Conservation (phyloP, 495 filamentous ascomycete species). For the Physcia stellaris region DNA sequence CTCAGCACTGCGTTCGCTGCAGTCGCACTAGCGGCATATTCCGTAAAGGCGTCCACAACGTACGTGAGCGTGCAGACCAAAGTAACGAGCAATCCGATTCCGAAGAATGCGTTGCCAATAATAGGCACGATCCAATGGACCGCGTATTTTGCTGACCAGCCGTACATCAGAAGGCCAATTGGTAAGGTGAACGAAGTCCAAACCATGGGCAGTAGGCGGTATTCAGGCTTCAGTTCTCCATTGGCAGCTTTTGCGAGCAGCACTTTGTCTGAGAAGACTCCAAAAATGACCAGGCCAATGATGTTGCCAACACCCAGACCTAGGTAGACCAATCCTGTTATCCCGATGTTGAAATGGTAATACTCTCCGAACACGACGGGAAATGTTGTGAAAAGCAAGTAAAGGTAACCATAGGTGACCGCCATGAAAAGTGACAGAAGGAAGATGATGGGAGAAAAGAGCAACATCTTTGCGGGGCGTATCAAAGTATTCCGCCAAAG, state of each 20-base stretch:
- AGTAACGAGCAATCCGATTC: conserved; percentile 59
- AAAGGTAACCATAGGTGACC: conserved; percentile 43
- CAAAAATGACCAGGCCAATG: conserved; percentile 47
- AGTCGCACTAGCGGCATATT: conserved; percentile 54
- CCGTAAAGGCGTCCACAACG: conserved; percentile 26
- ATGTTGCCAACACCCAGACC: conserved; percentile 53
- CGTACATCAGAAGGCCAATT: conserved; percentile 55
- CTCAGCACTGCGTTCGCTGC: conserved; percentile 56
- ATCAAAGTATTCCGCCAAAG: conserved; percentile 44
- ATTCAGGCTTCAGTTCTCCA: conserved; percentile 49
- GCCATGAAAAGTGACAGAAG: conserved; percentile 32
- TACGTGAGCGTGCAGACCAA: conserved; percentile 64
- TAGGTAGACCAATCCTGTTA: conserved; percentile 50
- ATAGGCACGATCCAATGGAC: conserved; percentile 62
- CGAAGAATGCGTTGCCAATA: conserved; percentile 59
- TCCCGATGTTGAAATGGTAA: conserved; percentile 35
- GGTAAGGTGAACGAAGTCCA: conserved; percentile 50
- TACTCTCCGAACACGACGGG: conserved; percentile 20
- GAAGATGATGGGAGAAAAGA: conserved; percentile 51
- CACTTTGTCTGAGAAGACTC: conserved; percentile 47
- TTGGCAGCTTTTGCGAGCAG: conserved; percentile 50
- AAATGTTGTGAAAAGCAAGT: background rate
- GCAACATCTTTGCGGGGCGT: conserved; percentile 52
- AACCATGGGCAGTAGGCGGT: conserved; percentile 51
- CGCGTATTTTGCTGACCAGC: conserved; percentile 56